phyloP scores from a whole-genome alignment of 208 protist species.

The Acanthamoeba healyi region DNA sequence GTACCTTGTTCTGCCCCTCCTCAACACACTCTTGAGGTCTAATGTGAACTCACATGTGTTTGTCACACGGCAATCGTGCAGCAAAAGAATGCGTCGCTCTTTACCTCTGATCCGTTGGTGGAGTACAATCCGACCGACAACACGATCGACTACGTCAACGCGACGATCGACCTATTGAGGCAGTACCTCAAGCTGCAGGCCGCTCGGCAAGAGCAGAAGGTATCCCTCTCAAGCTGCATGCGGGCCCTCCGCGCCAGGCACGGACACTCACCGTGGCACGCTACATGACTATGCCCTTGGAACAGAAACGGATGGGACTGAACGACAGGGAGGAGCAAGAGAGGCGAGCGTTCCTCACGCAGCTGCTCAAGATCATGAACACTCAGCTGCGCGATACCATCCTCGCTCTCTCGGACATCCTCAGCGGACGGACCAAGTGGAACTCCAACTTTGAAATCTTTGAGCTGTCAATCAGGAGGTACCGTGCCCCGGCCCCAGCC shows the following conservation, averaged over 20 bases:
- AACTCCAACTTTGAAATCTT: conserved; percentile 70
- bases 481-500: not conserved
- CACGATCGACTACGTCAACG: conserved; percentile 61
- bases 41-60: not conserved
- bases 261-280: too few species aligned
- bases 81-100: conserved; percentile 36
- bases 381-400: conserved; percentile 35
- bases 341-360: conserved; percentile 10
- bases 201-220: conserved; percentile 8
- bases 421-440: not conserved
- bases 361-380: conserved; percentile 55
- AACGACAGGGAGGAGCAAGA: conserved; percentile 34
- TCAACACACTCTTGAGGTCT: not conserved
- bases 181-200: conserved; percentile 39
- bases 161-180: not conserved
- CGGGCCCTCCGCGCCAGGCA: too few species aligned
- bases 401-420: conserved; percentile 9
- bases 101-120: not conserved
- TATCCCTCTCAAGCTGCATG: too few species aligned
- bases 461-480: conserved; percentile 17
- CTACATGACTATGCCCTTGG: not conserved
- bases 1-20: not conserved
- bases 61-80: not conserved
- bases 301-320: conserved; percentile 8
- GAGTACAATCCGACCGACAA: conserved; percentile 67